Percentiles rank a stretch among this genome's conserved stretches.
phyloP scores from a whole-genome alignment of 306 rosid genomes.

The Dryas drummondii region DNA sequence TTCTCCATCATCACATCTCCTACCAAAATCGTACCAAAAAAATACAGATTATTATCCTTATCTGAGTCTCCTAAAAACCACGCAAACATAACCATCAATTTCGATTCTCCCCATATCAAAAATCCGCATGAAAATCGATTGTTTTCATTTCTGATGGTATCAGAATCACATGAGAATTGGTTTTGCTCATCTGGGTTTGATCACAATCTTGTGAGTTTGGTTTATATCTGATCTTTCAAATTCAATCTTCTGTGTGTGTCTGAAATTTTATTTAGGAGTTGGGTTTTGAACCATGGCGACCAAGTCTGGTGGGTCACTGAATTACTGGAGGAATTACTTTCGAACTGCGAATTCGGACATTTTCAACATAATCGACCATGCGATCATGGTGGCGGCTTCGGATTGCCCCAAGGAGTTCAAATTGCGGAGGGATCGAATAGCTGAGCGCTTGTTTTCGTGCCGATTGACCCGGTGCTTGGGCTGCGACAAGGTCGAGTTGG shows the following conservation, averaged over 20 bases:
- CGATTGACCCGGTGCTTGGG: slow-evolving; percentile 59
- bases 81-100: slow-evolving; percentile 10
- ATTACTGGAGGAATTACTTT: slow-evolving; percentile 82
- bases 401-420: slow-evolving; percentile 83
- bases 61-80: not conserved
- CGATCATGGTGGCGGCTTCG: slow-evolving; percentile 82
- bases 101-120: not conserved
- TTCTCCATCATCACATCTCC: slow-evolving; percentile 3
- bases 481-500: slow-evolving; percentile 60
- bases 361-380: slow-evolving; percentile 76
- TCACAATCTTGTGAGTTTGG: not conserved
- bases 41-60: not conserved
- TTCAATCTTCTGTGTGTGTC: not conserved
- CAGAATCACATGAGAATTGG: too few species aligned
- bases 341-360: slow-evolving; percentile 63
- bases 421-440: slow-evolving; percentile 70
- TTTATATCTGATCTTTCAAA: slow-evolving; percentile 16
- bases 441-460: slow-evolving; percentile 63
- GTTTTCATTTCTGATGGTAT: too few species aligned
- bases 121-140: too few species aligned
- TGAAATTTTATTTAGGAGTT: slow-evolving; percentile 12
- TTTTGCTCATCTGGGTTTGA: not conserved
- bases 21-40: not conserved
- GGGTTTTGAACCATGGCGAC: slow-evolving; percentile 30
- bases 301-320: slow-evolving; percentile 67